phyloP scores from a whole-genome alignment of 2,329 filamentous ascomycete genomes.

The Colletotrichum spinosum region DNA sequence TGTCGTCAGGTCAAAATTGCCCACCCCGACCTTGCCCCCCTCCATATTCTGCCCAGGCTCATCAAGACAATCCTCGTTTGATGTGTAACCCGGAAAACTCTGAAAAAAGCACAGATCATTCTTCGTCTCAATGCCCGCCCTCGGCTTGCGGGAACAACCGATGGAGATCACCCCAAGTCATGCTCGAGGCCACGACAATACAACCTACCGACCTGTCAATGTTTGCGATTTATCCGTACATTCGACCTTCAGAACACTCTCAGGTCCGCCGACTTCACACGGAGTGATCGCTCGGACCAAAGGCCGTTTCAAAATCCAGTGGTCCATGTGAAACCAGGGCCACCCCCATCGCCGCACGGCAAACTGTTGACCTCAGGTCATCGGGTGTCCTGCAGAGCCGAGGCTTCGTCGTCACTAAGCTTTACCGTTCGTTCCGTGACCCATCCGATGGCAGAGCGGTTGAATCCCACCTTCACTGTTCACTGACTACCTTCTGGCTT shows the following conservation, averaged over 20 bases:
- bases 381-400: no score
- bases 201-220: not conserved
- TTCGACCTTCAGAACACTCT: no score
- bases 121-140: constrained; percentile 12
- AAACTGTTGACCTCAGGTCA: no score
- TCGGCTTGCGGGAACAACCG: not conserved
- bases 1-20: no score
- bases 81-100: not conserved
- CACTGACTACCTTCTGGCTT: not conserved
- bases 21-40: no score
- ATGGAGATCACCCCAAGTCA: constrained; percentile 8
- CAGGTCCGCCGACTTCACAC: no score
- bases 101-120: not conserved
- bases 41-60: no score
- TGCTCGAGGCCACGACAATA: constrained; percentile 3
- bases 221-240: no score
- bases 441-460: not conserved
- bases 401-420: no score
- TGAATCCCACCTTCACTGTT: not conserved
- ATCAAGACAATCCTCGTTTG: no score
- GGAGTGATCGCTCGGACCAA: no score
- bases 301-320: no score
- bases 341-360: not conserved
- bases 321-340: not conserved
- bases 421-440: not conserved